These are phyloP conservation scores for Chenopodium formosanum DNA, from an alignment of 148 eudicot species.

Conservation along the genomic window DNA sequence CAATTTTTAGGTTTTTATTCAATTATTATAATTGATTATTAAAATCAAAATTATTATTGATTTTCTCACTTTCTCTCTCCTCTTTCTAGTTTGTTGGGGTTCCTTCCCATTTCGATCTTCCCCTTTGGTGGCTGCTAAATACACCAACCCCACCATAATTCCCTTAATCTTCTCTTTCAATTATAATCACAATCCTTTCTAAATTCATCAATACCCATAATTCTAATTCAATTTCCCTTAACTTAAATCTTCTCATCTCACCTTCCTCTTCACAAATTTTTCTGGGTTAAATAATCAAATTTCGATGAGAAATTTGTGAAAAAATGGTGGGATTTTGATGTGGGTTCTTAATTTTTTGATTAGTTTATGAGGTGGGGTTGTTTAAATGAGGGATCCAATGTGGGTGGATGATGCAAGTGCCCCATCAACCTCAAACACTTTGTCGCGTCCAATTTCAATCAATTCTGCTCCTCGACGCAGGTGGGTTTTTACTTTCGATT, in stretches of 20 bases:
- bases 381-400: conserved; percentile 52
- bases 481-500: conserved; percentile 23
- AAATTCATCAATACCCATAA: not conserved
- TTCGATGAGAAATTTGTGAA: conserved; percentile 5
- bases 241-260: not conserved
- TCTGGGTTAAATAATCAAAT: not conserved
- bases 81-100: not conserved
- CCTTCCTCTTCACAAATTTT: not conserved
- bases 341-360: not conserved
- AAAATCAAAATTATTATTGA: too few relatives aligned
- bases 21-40: too few relatives aligned
- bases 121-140: conserved; percentile 37
- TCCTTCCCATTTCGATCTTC: conserved; percentile 25
- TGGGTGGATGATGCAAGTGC: conserved; percentile 45
- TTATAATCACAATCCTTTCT: not conserved
- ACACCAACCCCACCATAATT: conserved; percentile 29
- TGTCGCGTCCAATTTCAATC: conserved; percentile 10
- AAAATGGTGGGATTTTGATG: conserved; percentile 3
- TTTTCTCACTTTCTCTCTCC: not conserved
- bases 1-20: too few relatives aligned
- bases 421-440: conserved; percentile 41
- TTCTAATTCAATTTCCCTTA: not conserved
- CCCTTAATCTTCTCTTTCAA: conserved; percentile 3
- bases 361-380: not conserved
- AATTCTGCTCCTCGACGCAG: conserved; percentile 24